These are phyloP conservation scores for Eugenia klotzschiana DNA, from an alignment of 441 rosid genomes.

Conservation along the genomic window DNA sequence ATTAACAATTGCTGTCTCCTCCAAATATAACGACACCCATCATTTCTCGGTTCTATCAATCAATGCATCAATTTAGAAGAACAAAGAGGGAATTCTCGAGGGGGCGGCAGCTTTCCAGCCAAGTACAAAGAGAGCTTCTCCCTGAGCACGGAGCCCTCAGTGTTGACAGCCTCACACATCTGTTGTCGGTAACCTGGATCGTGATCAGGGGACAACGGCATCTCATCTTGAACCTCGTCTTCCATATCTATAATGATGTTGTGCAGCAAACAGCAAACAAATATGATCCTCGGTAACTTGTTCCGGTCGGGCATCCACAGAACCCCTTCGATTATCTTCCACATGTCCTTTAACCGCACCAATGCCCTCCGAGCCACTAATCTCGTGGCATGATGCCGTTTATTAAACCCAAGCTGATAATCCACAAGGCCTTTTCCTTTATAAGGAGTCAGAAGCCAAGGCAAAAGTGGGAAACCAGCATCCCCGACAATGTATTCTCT, in stretches of 20 bases:
- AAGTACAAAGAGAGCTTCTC: slow-evolving; percentile 47
- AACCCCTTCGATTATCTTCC: slow-evolving; percentile 75
- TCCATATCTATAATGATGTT: slow-evolving; percentile 68
- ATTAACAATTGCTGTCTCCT: background rate
- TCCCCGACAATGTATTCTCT: slow-evolving; percentile 73
- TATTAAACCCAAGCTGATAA: slow-evolving; percentile 44
- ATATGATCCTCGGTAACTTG: slow-evolving; percentile 58
- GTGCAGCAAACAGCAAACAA: slow-evolving; percentile 86
- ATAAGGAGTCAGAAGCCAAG: slow-evolving; percentile 75
- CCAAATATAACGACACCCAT: background rate
- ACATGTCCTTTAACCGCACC: slow-evolving; percentile 66
- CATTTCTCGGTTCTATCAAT: background rate
- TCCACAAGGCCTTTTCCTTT: slow-evolving; percentile 31
- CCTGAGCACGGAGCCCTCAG: slow-evolving; percentile 32
- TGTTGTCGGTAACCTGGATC: slow-evolving; percentile 52
- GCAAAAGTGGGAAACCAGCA: slow-evolving; percentile 55
- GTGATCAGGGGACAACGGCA: slow-evolving; percentile 36
- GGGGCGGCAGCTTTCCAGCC: slow-evolving; percentile 23
- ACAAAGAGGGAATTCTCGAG: background rate
- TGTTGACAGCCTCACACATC: slow-evolving; percentile 28
- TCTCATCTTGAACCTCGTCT: slow-evolving; percentile 34
- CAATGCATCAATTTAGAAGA: background rate
- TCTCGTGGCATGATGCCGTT: slow-evolving; percentile 44
- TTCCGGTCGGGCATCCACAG: slow-evolving; percentile 90
- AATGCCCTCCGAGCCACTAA: slow-evolving; percentile 53